phyloP scores from a whole-genome alignment of 805 yeast species.

The Metschnikowia santaceciliae region DNA sequence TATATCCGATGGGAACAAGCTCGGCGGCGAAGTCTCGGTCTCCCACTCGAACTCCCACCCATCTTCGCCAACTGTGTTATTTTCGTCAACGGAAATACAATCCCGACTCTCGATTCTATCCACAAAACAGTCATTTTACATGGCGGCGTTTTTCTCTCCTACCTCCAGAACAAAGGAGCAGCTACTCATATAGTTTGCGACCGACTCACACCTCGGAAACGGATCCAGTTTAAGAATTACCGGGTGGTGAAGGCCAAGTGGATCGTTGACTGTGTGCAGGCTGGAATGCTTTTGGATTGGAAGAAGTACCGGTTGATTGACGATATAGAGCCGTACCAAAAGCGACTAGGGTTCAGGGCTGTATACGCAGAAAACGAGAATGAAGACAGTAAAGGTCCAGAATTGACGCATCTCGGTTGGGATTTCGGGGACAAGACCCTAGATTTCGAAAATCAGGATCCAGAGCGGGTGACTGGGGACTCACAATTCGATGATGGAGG shows the following conservation, averaged over 20 bases:
- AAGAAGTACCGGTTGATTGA: slow-evolving; percentile 52
- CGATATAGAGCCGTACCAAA: slow-evolving; percentile 54
- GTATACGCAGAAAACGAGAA: neutral
- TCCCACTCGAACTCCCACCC: slow-evolving; percentile 14
- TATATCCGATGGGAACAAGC: slow-evolving; percentile 47
- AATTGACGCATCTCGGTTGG: too few species aligned
- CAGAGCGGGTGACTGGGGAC: too few species aligned
- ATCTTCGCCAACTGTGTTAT: slow-evolving; percentile 63
- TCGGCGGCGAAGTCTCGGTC: slow-evolving; percentile 22
- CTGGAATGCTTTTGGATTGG: slow-evolving; percentile 59
- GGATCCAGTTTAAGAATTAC: slow-evolving; percentile 57
- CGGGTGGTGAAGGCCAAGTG: slow-evolving; percentile 81
- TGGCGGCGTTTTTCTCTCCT: slow-evolving; percentile 77
- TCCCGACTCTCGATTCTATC: slow-evolving; percentile 70
- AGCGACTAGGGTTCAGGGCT: slow-evolving; percentile 24
- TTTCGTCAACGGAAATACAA: slow-evolving; percentile 86
- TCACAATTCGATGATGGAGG: too few species aligned
- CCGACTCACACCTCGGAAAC: slow-evolving; percentile 72
- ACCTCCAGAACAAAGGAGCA: slow-evolving; percentile 61
- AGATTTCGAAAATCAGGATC: too few species aligned
- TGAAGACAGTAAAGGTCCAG: too few species aligned
- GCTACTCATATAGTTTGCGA: slow-evolving; percentile 87
- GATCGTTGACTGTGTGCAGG: slow-evolving; percentile 63
- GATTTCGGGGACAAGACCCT: too few species aligned
- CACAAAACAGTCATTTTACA: slow-evolving; percentile 67